These are phyloP conservation scores for Babesia gibsoni DNA, from an alignment of 169 alveolate genomes.

Conservation along the genomic window DNA sequence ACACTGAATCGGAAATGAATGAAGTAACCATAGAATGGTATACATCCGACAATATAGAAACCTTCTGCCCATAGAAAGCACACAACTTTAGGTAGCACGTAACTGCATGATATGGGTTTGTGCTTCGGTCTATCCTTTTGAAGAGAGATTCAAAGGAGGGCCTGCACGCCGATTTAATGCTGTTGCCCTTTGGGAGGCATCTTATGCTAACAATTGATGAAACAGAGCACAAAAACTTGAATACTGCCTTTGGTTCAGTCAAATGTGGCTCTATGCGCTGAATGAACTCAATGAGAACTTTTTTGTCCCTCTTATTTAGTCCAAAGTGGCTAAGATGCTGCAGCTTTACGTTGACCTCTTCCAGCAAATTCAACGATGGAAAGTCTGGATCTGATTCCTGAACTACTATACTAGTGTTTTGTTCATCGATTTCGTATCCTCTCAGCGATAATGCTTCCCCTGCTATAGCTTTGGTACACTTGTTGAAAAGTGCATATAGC, in stretches of 20 bases:
- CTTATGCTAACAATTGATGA: background rate
- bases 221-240: slow-evolving; percentile 9
- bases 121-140: slow-evolving; percentile 9
- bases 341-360: background rate
- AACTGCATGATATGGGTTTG: slow-evolving; percentile 9
- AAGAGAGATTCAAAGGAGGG: slow-evolving; percentile 29
- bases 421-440: background rate
- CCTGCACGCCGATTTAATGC: slow-evolving; percentile 21
- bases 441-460: background rate
- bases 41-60: slow-evolving; percentile 14
- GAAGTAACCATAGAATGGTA: slow-evolving; percentile 20
- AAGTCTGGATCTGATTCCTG: background rate
- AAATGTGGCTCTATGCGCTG: background rate
- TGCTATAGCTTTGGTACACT: background rate
- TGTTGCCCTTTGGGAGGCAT: background rate
- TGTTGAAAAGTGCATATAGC: background rate
- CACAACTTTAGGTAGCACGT: slow-evolving; percentile 47
- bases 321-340: slow-evolving; percentile 10
- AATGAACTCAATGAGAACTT: slow-evolving; percentile 2
- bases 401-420: background rate
- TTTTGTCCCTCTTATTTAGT: background rate
- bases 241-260: background rate
- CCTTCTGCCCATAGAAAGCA: slow-evolving; percentile 40
- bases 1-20: slow-evolving; percentile 22
- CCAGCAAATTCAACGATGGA: background rate